Evolutionary conservation across 768 basidiomycete species (phyloP), one percentile per base, ranked within the genome.

Genomic region (Psilocybe tampanensis): DNA sequence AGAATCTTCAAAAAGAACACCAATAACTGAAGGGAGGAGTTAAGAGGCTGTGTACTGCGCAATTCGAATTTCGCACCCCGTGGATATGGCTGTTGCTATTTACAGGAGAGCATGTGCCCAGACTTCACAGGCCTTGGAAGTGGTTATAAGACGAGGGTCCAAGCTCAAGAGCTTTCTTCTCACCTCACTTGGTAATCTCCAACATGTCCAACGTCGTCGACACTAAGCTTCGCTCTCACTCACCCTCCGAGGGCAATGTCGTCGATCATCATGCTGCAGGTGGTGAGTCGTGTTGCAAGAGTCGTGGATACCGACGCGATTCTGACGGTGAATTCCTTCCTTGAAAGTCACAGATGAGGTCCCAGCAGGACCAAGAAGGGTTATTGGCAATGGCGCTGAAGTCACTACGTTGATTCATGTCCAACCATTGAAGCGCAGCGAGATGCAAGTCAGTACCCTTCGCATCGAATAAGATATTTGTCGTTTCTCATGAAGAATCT

Each of bases 371-470:
- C 72, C 77, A 24, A 72, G 71, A 56, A 76, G 69, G 54, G 59
- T 48, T n/a, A 44, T 53, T 2, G 50, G 56, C 4, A 59, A 58
- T 43, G 29, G 29, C 29, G 24, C 24, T 21, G 59, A 56, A 1
- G 74, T 72, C 54, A 58, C 68, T 15, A 79, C 82, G 56, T 70
- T 92, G 72, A 89, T 94, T 59, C 77, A 75, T 54, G 92, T 95
- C n/a, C 90, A 95, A 69, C 92, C 93, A 1, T 74, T 94, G 73
- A 90, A 86, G 75, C 82, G 84, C 60, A 84, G 80, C 44, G 92
- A 94, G 74, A 94, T 94, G 92, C 92, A 94, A 86, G 90, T 86
- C 39, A 21, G 21, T 45, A 33, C 44, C 6, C 33, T 39, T 39
- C 13, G n/a, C 26, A 21, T n/a, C 44, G 17, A 32, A 11, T 43